Evolutionary conservation across 257 asterid species (phyloP).

Genomic region (Cinchona pubescens): DNA sequence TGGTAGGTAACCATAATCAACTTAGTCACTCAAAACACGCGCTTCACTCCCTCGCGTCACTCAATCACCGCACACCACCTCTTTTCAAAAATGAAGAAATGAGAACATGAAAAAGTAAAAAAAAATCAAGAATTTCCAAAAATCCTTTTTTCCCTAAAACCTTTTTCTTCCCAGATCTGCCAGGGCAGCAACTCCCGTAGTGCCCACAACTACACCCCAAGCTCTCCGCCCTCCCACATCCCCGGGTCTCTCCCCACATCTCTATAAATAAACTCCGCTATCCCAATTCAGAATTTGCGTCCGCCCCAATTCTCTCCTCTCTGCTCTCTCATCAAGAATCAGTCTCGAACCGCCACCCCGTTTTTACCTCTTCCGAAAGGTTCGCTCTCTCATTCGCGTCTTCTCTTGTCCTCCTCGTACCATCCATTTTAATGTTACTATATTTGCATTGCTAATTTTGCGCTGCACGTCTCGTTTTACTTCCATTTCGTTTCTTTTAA

Average conservation of each 20-base stretch:
- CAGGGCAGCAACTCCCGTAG: constrained; percentile 24
- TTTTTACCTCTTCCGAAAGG: constrained; percentile 30
- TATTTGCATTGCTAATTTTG: background rate
- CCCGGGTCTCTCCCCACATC: background rate
- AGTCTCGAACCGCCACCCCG: constrained; percentile 21
- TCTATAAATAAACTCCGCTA: constrained; percentile 41
- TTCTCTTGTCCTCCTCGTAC: background rate
- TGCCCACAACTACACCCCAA: background rate
- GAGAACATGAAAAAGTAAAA: background rate
- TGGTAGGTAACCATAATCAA: background rate
- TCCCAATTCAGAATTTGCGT: constrained; percentile 34
- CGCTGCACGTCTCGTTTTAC: background rate
- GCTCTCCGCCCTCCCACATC: background rate
- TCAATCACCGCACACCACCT: background rate
- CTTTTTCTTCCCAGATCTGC: constrained; percentile 33
- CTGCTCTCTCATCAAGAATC: constrained; percentile 14
- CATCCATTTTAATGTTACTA: background rate
- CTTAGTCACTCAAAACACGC: background rate
- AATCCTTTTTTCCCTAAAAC: no score
- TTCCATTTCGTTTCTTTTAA: background rate
- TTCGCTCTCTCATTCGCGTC: constrained; percentile 26
- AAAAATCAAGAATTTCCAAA: constrained; percentile 2
- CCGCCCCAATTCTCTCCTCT: constrained; percentile 23
- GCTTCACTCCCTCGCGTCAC: constrained; percentile 2
- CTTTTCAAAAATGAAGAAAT: background rate